phyloP scores from a whole-genome alignment of 2,329 filamentous ascomycete species.

The Aureobasidium sp. region DNA sequence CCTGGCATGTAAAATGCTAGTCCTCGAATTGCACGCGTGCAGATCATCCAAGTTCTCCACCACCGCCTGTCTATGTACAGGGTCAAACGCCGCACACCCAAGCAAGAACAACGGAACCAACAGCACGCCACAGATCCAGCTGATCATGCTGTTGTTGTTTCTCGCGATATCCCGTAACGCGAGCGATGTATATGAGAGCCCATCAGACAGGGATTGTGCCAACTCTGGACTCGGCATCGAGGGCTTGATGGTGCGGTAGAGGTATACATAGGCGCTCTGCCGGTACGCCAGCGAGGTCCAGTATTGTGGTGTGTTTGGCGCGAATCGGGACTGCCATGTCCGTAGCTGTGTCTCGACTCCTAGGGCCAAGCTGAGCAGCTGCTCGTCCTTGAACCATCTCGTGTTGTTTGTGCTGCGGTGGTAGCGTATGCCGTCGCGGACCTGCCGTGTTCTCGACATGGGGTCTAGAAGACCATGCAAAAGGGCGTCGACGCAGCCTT shows the following conservation, averaged over 20 bases:
- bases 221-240: constrained; percentile 51
- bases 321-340: constrained; percentile 61
- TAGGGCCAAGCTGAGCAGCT: constrained; percentile 63
- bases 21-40: constrained; percentile 45
- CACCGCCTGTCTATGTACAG: constrained; percentile 50
- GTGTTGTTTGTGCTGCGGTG: constrained; percentile 58
- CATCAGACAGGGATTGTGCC: constrained; percentile 51
- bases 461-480: constrained; percentile 56
- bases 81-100: constrained; percentile 53
- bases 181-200: constrained; percentile 45
- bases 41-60: constrained; percentile 47
- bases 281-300: constrained; percentile 53
- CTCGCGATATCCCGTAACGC: constrained; percentile 35
- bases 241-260: constrained; percentile 52
- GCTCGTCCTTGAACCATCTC: constrained; percentile 62
- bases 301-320: constrained; percentile 46
- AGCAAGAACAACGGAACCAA: constrained; percentile 56
- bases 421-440: constrained; percentile 66
- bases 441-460: constrained; percentile 69
- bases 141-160: constrained; percentile 35
- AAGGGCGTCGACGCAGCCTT: neutral
- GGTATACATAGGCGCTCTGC: constrained; percentile 57
- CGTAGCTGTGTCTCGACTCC: constrained; percentile 69
- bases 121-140: constrained; percentile 52
- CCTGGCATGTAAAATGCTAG: constrained; percentile 52